phyloP scores from a whole-genome alignment of 768 basidiomycete species.

The Suillus paluster region DNA sequence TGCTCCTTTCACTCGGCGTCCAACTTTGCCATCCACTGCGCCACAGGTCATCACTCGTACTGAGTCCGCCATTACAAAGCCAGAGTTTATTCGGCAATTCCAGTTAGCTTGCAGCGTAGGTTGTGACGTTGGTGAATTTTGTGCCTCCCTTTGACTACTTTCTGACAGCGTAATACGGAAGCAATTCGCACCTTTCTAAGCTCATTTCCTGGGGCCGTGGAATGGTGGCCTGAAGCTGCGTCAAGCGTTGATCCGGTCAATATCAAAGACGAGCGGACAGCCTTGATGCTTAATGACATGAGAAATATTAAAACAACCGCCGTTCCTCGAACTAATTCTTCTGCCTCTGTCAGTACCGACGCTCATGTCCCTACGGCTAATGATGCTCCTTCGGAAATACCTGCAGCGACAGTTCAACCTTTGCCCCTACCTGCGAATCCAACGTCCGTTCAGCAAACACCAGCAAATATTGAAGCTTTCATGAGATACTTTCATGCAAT shows the following conservation, averaged over 20 bases:
- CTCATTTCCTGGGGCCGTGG: neutral
- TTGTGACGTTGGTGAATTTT: neutral
- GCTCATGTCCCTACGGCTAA: neutral
- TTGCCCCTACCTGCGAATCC: neutral
- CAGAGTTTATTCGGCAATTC: slow-evolving; percentile 25
- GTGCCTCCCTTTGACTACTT: neutral
- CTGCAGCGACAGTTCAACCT: neutral
- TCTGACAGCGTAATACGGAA: neutral
- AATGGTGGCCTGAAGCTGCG: slow-evolving; percentile 2
- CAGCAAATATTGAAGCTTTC: neutral
- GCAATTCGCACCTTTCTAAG: neutral
- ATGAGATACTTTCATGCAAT: neutral
- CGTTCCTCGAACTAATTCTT: neutral
- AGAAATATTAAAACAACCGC: neutral
- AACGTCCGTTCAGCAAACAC: neutral
- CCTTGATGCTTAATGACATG: neutral
- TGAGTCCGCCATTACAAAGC: slow-evolving; percentile 10
- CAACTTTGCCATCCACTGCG: neutral
- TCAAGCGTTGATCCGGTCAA: neutral
- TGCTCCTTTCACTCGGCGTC: neutral
- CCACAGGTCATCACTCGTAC: neutral
- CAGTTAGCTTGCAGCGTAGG: slow-evolving; percentile 26
- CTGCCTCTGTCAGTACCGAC: neutral
- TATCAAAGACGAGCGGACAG: neutral
- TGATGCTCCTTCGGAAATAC: neutral